Conservation (phyloP, 1,139 yeast genomes). For the Saccharomyces hybrid region DNA sequence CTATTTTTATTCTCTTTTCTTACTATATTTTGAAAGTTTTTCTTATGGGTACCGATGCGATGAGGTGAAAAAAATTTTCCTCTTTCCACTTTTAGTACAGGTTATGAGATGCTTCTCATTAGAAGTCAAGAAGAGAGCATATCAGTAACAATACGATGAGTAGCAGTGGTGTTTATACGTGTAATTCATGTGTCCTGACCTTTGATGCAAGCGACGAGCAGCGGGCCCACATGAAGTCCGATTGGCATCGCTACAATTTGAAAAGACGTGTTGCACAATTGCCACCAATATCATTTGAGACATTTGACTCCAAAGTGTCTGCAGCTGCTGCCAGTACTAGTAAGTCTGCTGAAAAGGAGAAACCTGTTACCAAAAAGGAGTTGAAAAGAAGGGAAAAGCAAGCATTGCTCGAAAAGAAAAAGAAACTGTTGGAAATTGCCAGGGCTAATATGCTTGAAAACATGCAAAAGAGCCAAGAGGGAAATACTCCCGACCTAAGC, state of each 20-base stretch:
- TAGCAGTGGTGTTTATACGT: constrained; percentile 46
- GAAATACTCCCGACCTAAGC: constrained; percentile 2
- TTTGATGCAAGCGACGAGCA: constrained; percentile 76
- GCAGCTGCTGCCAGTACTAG: constrained; percentile 43
- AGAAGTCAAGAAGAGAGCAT: background rate
- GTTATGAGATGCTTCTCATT: background rate
- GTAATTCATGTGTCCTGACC: constrained; percentile 78
- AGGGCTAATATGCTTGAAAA: constrained; percentile 43
- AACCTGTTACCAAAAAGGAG: constrained; percentile 52
- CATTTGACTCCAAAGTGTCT: constrained; percentile 69
- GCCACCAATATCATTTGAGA: constrained; percentile 69
- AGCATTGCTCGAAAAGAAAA: constrained; percentile 48
- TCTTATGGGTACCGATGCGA: constrained; percentile 4
- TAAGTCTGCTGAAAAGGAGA: constrained; percentile 35
- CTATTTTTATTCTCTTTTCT: background rate
- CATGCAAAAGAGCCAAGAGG: constrained; percentile 10
- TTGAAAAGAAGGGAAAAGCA: constrained; percentile 57
- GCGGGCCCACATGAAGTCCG: constrained; percentile 84
- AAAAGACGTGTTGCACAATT: constrained; percentile 87
- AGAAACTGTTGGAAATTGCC: constrained; percentile 54
- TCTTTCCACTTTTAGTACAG: background rate
- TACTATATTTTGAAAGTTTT: background rate
- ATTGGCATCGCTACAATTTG: constrained; percentile 86
- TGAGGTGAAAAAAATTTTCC: constrained; percentile 3
- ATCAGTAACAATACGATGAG: constrained; percentile 1